Evolutionary conservation across 768 basidiomycete genomes (phyloP), one percentile per base, ranked within the genome.

Genomic region (Amanita pallidorosea): DNA sequence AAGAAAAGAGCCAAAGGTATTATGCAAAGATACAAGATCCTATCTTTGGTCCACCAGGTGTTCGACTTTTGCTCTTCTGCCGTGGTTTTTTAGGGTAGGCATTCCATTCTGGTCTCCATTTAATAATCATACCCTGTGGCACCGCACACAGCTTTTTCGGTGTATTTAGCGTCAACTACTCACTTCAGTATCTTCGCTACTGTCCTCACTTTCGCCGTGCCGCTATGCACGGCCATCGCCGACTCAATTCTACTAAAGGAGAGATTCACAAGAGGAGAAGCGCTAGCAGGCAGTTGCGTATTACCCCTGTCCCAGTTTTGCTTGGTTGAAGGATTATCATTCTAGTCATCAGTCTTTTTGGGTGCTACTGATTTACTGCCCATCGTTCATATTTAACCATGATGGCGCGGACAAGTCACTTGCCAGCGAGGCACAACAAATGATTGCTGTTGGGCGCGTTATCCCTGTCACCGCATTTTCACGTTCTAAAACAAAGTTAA

Each of bases 321-420:
- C 15, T 36, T n/a, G n/a, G 12, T 23, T 27, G 7, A 34, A 22
- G 8, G 7, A 36, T 25, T 9, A 6, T 37, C 20, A 49, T 36
- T 11, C 27, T 13, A 77, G 78, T 85, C 5, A 71, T 75, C 47
- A 84, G 87, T 62, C 71, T 94, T 27, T 38, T 76, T 7, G 92
- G 91, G 88, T 91, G 6, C 63, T 93, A 11, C 69, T 92, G 7
- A 89, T 96, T 46, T 87, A 90, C 7, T 73, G 88, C 33, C 92
- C 92, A 0, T 66, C 73, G 0, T 80, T 81, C 45, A 57, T 96
- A 7, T 94, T 96, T 56, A 8, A 33, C 7, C 2, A 33, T 15
- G 11, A 1, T 13, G 8, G 29, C 3, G 15, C 36, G 22, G 6
- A 23, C 15, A 22, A 12, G 22, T 3, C 23, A 22, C 17, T 35